Base-by-base conservation (phyloP, 1,139 yeast species). In the Dujonia santamariae region DNA sequence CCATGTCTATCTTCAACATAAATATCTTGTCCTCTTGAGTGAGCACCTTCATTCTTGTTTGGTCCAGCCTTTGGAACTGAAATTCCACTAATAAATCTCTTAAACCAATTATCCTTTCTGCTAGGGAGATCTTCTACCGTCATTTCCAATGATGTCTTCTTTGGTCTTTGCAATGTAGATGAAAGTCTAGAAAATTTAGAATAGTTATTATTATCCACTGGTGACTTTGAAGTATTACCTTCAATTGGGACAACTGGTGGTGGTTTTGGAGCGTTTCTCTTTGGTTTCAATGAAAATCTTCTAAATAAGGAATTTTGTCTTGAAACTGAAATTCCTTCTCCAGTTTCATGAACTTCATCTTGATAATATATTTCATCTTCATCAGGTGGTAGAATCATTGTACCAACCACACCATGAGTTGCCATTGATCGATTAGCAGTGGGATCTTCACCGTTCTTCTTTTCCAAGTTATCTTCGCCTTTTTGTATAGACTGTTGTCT, bases 261-360 rank as follows among this genome's bases (percentile, higher is more conserved):
- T 4, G 67, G 62, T 31, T 46, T 54, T 11, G 78, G 78, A 2
- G 78, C 78, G 23, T 48, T 59, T 43, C 78, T 52, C 44, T 63
- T 65, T 2, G 78, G 75, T 33, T 59, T 63, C 45, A 68, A 55
- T 30, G 67, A 59, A 29, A 59, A 42, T 37, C 56, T 51, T 37
- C 63, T 54, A 40, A 61, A 48, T 4, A 63, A 42, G 4, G 59
- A 37, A 13, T 39, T 37, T 7, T 31, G 36, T 28, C 41, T 36
- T 23, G 32, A 29, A 20, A 29, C 20, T 2, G 35, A 24, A 14
- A 29, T 15, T 3, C 23, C 34, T 27, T 34, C 33, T n/a, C 28
- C 37, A 9, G 32, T 15, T 7, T 32, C 34, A 15, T 19, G 24
- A 7, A 32, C 24, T 3, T 27, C 27, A 35, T 32, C 36, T 25